Evolutionary conservation across 495 filamentous ascomycete species (phyloP).

Genomic region (Rusavskia elegans): DNA sequence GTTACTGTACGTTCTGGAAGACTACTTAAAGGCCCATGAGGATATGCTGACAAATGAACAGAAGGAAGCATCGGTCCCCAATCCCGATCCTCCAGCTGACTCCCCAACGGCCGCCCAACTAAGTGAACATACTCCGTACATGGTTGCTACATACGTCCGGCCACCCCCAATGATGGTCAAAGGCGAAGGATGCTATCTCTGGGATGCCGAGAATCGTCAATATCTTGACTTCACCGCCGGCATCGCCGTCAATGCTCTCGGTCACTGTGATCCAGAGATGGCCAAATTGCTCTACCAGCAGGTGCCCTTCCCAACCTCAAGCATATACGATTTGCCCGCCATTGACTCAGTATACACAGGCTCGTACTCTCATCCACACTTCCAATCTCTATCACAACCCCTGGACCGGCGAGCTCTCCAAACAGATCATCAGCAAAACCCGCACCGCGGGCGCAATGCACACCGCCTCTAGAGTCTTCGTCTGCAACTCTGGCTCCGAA

Average conservation of each 20-base stretch:
- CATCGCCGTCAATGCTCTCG: slow-evolving; percentile 87
- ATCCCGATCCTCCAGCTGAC: slow-evolving; percentile 62
- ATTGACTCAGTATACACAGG: slow-evolving; percentile 20
- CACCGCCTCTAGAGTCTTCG: slow-evolving; percentile 64
- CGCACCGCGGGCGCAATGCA: slow-evolving; percentile 61
- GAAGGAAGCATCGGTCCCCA: slow-evolving; percentile 50
- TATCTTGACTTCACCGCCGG: slow-evolving; percentile 93
- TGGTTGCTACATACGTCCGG: slow-evolving; percentile 90
- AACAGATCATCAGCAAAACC: slow-evolving; percentile 70
- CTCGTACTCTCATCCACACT: slow-evolving; percentile 66
- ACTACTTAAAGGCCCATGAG: too few relatives aligned
- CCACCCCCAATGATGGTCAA: slow-evolving; percentile 81
- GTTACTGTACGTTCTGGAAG: background rate
- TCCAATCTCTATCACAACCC: slow-evolving; percentile 95
- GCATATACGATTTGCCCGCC: background rate
- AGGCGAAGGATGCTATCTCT: slow-evolving; percentile 73
- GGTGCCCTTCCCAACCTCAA: slow-evolving; percentile 24
- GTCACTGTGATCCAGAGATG: slow-evolving; percentile 68
- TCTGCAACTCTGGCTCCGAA: slow-evolving; percentile 89
- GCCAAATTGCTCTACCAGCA: slow-evolving; percentile 57
- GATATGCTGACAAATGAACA: slow-evolving; percentile 11
- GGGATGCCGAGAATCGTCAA: slow-evolving; percentile 72
- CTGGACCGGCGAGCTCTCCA: slow-evolving; percentile 77
- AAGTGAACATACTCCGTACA: slow-evolving; percentile 57
- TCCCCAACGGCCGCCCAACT: slow-evolving; percentile 63